Conservation (phyloP, 768 basidiomycete genomes). For the Russula compacta region DNA sequence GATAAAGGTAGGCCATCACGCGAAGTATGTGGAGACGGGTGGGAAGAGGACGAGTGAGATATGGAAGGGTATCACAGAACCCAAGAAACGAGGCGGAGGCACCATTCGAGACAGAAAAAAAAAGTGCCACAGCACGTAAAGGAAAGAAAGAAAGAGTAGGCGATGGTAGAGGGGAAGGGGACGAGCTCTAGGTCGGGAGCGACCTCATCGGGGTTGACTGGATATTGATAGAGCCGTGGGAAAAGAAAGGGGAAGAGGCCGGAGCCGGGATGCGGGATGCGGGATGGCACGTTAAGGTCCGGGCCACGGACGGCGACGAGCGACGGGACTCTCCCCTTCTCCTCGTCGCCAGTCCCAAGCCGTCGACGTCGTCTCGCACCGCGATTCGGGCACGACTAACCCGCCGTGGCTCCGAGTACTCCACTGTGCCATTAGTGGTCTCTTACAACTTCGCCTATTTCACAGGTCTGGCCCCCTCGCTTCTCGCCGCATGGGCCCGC, state of each 20-base stretch:
- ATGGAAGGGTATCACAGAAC: not conserved
- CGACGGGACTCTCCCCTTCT: not conserved
- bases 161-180: not conserved
- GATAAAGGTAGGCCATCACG: not conserved
- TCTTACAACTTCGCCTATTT: conserved; percentile 4
- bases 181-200: not conserved
- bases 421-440: not conserved
- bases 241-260: no score
- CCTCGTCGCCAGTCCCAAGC: not conserved
- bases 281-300: not conserved
- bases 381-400: not conserved
- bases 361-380: not conserved
- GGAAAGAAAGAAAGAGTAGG: not conserved
- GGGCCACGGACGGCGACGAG: not conserved
- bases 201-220: not conserved
- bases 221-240: conserved; percentile 17
- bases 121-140: not conserved
- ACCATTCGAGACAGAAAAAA: not conserved
- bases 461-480: conserved; percentile 17
- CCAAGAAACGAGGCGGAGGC: not conserved
- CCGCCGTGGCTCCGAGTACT: not conserved
- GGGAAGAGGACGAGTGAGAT: not conserved
- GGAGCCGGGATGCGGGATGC: no score
- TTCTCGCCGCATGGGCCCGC: conserved; percentile 19
- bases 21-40: not conserved